Conservation (phyloP, 140 eudicot genomes). For the Anethum foeniculum region DNA sequence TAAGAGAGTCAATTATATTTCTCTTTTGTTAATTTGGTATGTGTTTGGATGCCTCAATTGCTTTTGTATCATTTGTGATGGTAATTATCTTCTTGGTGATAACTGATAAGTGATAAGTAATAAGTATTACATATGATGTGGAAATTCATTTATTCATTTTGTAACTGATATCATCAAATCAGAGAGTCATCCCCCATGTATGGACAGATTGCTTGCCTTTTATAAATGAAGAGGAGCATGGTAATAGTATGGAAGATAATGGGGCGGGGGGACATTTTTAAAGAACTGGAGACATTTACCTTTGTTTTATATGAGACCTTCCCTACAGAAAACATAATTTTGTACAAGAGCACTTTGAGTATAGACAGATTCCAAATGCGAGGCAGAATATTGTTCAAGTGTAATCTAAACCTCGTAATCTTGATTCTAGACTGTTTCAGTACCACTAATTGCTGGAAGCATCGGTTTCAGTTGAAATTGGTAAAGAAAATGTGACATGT, state of each 20-base stretch:
- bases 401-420: too few relatives aligned
- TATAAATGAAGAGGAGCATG: too few relatives aligned
- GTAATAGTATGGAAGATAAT: too few relatives aligned
- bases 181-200: neutral
- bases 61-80: too few relatives aligned
- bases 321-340: neutral
- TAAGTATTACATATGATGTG: too few relatives aligned
- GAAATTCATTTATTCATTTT: neutral
- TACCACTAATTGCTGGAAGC: neutral
- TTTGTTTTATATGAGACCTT: neutral
- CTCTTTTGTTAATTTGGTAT: too few relatives aligned
- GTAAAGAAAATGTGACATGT: neutral
- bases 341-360: neutral
- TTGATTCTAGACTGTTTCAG: neutral
- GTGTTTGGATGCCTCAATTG: too few relatives aligned
- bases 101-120: too few relatives aligned
- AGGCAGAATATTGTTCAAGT: neutral
- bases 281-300: too few relatives aligned
- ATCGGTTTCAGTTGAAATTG: neutral
- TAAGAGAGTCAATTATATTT: too few relatives aligned
- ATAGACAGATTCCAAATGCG: neutral
- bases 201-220: neutral
- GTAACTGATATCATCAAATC: neutral
- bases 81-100: too few relatives aligned
- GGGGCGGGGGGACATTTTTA: too few relatives aligned